Evolutionary conservation across 2,329 filamentous ascomycete species (phyloP).

Genomic region (Fusarium sp.): DNA sequence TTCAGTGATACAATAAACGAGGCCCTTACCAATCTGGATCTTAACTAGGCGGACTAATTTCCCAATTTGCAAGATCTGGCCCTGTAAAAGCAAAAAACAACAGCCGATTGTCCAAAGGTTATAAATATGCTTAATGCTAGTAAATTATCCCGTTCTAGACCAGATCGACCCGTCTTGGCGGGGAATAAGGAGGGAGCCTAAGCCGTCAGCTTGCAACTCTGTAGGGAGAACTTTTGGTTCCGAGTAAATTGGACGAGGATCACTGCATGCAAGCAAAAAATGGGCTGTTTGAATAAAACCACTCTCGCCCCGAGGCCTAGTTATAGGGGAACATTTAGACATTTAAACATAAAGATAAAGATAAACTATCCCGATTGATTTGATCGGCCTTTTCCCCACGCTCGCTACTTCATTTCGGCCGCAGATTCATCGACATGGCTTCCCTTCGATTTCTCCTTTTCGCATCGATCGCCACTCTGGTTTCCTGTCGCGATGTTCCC

Average conservation of each 20-base stretch:
- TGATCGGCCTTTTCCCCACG: constrained; percentile 12
- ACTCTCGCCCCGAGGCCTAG: background rate
- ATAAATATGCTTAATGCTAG: constrained; percentile 19
- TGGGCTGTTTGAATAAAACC: background rate
- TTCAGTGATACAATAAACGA: background rate
- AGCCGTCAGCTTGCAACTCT: constrained; percentile 8
- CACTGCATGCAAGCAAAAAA: background rate
- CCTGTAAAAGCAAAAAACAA: background rate
- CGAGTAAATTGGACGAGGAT: constrained; percentile 19
- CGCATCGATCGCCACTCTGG: constrained; percentile 37
- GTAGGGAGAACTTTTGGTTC: constrained; percentile 13
- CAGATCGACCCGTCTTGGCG: constrained; percentile 24
- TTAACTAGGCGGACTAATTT: constrained; percentile 7
- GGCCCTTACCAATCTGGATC: background rate
- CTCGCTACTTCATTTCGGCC: constrained; percentile 4
- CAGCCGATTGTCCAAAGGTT: background rate
- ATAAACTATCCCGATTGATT: constrained; percentile 5
- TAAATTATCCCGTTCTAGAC: constrained; percentile 14
- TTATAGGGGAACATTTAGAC: background rate
- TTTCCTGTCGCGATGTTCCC: constrained; percentile 49
- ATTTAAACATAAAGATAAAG: constrained; percentile 8
- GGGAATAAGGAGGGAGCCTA: background rate
- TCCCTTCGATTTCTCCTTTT: constrained; percentile 36
- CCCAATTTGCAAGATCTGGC: constrained; percentile 2
- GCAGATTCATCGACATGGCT: constrained; percentile 14